Evolutionary conservation across 1,139 yeast genomes (phyloP).

Genomic region (Waltiozyma sp.): DNA sequence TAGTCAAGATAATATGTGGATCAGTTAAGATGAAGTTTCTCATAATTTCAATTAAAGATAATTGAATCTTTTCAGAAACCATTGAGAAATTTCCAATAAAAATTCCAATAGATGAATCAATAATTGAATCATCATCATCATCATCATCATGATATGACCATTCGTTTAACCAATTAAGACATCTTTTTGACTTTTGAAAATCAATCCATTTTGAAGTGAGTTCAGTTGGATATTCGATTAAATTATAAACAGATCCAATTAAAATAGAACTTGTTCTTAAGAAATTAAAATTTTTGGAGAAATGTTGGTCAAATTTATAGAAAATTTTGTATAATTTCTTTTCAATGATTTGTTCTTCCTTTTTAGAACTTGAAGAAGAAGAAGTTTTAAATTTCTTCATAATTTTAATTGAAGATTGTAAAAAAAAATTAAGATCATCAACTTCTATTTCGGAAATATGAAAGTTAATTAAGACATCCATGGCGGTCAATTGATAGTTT

Average conservation of each 20-base stretch:
- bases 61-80: constrained; percentile 72
- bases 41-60: constrained; percentile 73
- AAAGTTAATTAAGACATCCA: constrained; percentile 20
- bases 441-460: constrained; percentile 26
- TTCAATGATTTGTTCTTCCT: not conserved
- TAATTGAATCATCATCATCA: constrained; percentile 30
- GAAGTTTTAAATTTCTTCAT: not conserved
- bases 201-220: not conserved
- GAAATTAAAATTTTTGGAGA: not conserved
- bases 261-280: not conserved
- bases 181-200: not conserved
- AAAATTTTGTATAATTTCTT: not conserved
- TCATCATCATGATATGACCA: constrained; percentile 13
- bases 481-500: constrained; percentile 28
- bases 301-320: not conserved
- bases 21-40: constrained; percentile 40
- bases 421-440: constrained; percentile 1
- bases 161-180: constrained; percentile 18
- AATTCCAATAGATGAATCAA: constrained; percentile 70
- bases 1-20: no score
- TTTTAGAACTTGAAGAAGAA: not conserved
- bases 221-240: not conserved
- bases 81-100: constrained; percentile 63
- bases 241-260: not conserved
- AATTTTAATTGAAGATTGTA: not conserved